phyloP scores from a whole-genome alignment of 352 stramenopile genomes.

The Globisporangium paroecandrum region DNA sequence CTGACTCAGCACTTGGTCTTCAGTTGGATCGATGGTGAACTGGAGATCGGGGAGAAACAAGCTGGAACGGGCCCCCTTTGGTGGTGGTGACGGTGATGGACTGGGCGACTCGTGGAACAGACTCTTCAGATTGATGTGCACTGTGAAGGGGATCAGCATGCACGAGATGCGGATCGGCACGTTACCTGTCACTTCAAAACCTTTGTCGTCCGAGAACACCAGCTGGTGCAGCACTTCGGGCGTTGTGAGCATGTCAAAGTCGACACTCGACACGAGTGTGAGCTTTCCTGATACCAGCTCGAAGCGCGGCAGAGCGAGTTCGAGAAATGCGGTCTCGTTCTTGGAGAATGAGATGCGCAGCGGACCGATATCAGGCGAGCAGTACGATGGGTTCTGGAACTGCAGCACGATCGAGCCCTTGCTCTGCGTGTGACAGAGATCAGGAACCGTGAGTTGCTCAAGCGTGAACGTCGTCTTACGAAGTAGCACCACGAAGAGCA shows the following conservation, averaged over 20 bases:
- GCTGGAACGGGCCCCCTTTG: background rate
- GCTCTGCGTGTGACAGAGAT: slow-evolving; percentile 60
- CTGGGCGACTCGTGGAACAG: slow-evolving; percentile 23
- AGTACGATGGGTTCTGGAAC: slow-evolving; percentile 80
- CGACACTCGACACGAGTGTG: slow-evolving; percentile 42
- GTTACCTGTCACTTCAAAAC: slow-evolving; percentile 42
- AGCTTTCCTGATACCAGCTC: slow-evolving; percentile 46
- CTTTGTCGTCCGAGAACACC: slow-evolving; percentile 38
- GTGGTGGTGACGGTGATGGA: background rate
- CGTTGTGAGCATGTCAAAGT: slow-evolving; percentile 43
- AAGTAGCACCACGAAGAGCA: slow-evolving; percentile 62
- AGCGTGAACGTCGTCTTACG: slow-evolving; percentile 57
- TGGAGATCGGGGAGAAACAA: background rate
- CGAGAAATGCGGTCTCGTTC: slow-evolving; percentile 47
- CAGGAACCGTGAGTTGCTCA: slow-evolving; percentile 56
- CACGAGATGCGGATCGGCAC: slow-evolving; percentile 62
- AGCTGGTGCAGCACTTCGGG: slow-evolving; percentile 47
- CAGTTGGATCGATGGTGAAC: background rate
- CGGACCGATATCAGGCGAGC: slow-evolving; percentile 54
- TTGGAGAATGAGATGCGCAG: slow-evolving; percentile 52
- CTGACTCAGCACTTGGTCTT: slow-evolving; percentile 1
- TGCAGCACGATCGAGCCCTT: slow-evolving; percentile 48
- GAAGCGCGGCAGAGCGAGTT: slow-evolving; percentile 48
- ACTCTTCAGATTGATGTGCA: slow-evolving; percentile 53
- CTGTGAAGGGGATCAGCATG: slow-evolving; percentile 69